Base-by-base conservation (phyloP, 2,329 filamentous ascomycete genomes). In the Fusarium sp. region DNA sequence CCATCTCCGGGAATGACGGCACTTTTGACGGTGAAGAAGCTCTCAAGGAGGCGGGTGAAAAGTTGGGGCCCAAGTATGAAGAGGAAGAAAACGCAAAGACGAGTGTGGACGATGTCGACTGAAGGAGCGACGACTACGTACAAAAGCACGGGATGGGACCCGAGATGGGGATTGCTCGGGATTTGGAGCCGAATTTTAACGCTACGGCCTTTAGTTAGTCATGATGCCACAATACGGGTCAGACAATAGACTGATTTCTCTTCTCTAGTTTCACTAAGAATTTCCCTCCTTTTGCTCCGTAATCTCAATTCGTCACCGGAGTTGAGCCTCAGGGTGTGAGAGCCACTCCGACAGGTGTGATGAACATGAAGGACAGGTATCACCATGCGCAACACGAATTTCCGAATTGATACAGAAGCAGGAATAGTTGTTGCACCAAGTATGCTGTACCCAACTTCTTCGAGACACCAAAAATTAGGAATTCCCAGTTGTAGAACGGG, bases 41-140 rank as follows among this genome's bases (percentile, higher is more conserved):
- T 1, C 56, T 86, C n/a, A 79, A 85, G 25, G 80, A 84, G 77
- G 84, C 85, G 2, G 80, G 79, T 40, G 82, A 82, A 65, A 80
- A 83, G 45, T 86, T 36, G 81, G 71, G 50, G 79, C 73, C 35
- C 35, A 80, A 65, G 22, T 64, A 72, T 60, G 74, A 68, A 5
- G 66, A 78, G 20, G 64, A 78, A 7, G 77, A 62, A 2, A 66
- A 47, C 8, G 62, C 50, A 3, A 63, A 81, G 47, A 83, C 82
- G 5, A 82, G 76, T 64, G 79, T 80, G 1, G 84, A 86, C 65
- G 86, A 87, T 71, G 82, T 88, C 4, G 87, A 88, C 68, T 88
- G 70, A 69, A 3, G 10, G 27, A 56, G 20, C 4, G 35, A 35
- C 8, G n/a, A 13, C 10, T 18, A 25, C 42, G 8, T n/a, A 35